phyloP scores from a whole-genome alignment of 768 basidiomycete genomes.

The Rhodotorula paludigena region DNA sequence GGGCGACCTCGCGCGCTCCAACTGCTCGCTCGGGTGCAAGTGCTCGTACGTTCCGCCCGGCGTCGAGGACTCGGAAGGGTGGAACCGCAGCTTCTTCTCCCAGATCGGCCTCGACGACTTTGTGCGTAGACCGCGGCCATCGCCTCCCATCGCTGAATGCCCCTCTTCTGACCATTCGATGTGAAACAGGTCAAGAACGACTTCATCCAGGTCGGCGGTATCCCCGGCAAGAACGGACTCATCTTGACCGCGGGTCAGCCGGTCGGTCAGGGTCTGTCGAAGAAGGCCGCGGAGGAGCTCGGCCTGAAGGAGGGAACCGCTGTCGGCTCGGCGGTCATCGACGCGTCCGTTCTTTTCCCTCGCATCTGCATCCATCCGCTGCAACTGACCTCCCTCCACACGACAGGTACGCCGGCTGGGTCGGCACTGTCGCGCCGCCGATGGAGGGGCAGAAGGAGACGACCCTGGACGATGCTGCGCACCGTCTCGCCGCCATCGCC shows the following conservation, averaged over 20 bases:
- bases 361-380: background rate
- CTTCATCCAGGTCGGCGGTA: conserved; percentile 70
- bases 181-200: conserved; percentile 55
- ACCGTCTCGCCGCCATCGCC: conserved; percentile 84
- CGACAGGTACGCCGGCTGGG: conserved; percentile 74
- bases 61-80: conserved; percentile 59
- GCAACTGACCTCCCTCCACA: background rate
- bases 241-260: conserved; percentile 75
- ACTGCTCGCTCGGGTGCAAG: conserved; percentile 93
- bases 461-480: conserved; percentile 66
- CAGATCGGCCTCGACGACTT: conserved; percentile 74
- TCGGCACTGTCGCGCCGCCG: conserved; percentile 83
- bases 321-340: conserved; percentile 90
- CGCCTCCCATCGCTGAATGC: background rate
- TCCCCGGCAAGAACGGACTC: conserved; percentile 55
- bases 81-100: conserved; percentile 82
- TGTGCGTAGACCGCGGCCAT: conserved; percentile 43
- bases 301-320: conserved; percentile 80
- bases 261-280: conserved; percentile 74
- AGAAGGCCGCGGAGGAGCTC: conserved; percentile 72
- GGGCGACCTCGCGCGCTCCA: conserved; percentile 65
- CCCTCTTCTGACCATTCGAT: conserved; percentile 36
- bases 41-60: conserved; percentile 79
- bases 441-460: conserved; percentile 56
- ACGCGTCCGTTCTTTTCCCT: conserved; percentile 58